Conservation (phyloP, 1,139 yeast genomes). For the Suhomyces yuchorum region DNA sequence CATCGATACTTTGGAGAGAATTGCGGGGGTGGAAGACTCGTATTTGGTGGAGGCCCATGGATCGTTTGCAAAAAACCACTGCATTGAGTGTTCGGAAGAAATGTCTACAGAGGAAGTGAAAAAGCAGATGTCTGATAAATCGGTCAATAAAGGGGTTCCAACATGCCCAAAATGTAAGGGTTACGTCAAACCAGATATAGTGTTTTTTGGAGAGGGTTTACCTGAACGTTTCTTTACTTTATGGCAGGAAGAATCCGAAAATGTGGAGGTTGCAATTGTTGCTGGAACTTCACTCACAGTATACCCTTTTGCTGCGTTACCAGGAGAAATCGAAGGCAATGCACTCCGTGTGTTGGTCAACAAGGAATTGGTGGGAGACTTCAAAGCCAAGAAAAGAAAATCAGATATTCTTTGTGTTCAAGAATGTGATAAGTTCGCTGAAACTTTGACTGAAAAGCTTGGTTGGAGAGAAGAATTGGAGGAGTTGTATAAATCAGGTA, state of each 20-base stretch:
- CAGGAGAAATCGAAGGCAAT: conserved; percentile 56
- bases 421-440: conserved; percentile 66
- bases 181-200: conserved; percentile 87
- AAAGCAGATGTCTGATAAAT: conserved; percentile 34
- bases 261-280: conserved; percentile 75
- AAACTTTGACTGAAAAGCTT: conserved; percentile 49
- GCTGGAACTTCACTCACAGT: conserved; percentile 94
- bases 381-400: conserved; percentile 48
- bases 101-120: conserved; percentile 56
- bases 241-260: conserved; percentile 65
- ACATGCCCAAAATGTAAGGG: conserved; percentile 60
- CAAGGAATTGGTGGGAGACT: conserved; percentile 76
- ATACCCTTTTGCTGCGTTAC: conserved; percentile 84
- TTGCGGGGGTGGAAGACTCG: conserved; percentile 72
- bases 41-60: conserved; percentile 91
- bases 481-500: conserved; percentile 21
- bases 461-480: conserved; percentile 67
- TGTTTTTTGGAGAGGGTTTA: conserved; percentile 86
- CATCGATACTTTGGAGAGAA: conserved; percentile 85
- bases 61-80: conserved; percentile 81
- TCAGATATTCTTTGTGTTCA: conserved; percentile 62
- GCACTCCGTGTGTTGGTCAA: conserved; percentile 70
- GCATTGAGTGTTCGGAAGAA: conserved; percentile 68
- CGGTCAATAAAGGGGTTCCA: conserved; percentile 48
- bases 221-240: conserved; percentile 67